A percentile compares a stretch with the other conserved stretches of the same genome.
Conservation (phyloP, 1,139 yeast species). For the Suzukiozyma palmioleophila region DNA sequence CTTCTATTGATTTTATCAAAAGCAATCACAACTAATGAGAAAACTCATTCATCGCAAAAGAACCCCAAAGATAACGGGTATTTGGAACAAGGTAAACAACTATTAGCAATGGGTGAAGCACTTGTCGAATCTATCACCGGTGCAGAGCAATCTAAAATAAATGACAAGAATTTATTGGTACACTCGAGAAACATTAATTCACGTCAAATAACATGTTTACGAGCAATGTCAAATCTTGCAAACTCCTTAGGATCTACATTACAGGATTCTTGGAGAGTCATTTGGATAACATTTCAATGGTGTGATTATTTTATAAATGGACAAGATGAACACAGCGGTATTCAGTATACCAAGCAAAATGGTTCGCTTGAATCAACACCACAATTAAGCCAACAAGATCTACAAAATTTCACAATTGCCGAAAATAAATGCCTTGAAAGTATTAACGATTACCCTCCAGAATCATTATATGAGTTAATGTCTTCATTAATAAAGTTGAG, state of each 20-base stretch:
- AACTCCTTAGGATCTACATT: conserved; percentile 74
- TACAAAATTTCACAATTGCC: conserved; percentile 50
- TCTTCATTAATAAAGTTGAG: conserved; percentile 44
- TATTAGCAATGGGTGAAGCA: conserved; percentile 56
- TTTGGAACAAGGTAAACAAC: conserved; percentile 25
- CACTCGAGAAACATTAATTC: conserved; percentile 47
- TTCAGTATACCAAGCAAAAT: conserved; percentile 14
- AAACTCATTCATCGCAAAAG: conserved; percentile 13
- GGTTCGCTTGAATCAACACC: conserved; percentile 20
- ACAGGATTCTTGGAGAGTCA: conserved; percentile 61
- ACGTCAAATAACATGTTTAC: conserved; percentile 67
- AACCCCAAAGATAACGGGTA: conserved; percentile 11
- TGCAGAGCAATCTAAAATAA: conserved; percentile 1
- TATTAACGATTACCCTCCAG: conserved; percentile 47
- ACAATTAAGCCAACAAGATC: conserved; percentile 39
- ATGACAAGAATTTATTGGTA: conserved; percentile 3
- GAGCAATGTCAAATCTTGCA: conserved; percentile 75
- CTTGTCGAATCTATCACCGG: conserved; percentile 46
- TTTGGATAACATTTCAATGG: conserved; percentile 76
- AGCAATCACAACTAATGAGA: conserved; percentile 43
- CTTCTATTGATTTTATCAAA: conserved; percentile 55
- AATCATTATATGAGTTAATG: conserved; percentile 46
- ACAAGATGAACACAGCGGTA: conserved; percentile 42
- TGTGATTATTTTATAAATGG: conserved; percentile 60
- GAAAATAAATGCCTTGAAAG: conserved; percentile 60